Conservation (phyloP, 805 yeast genomes). For the Wickerhamiella azymoides region DNA sequence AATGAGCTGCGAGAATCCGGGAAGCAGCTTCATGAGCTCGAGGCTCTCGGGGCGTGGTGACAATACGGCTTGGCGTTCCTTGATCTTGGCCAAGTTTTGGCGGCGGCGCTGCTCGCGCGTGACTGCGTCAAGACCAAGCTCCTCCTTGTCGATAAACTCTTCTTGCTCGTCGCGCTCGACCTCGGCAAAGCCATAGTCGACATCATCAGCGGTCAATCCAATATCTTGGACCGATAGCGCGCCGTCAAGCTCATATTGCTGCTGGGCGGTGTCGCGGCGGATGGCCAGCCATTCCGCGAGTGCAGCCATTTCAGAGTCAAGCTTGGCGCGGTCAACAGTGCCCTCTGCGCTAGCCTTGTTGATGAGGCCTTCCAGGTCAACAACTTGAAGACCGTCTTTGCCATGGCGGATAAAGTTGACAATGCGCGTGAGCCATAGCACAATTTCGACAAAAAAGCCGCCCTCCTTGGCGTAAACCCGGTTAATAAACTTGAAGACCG, state of each 20-base stretch:
- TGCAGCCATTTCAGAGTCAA: conserved; percentile 30
- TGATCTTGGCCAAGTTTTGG: conserved; percentile 12
- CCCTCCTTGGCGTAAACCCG: conserved; percentile 70
- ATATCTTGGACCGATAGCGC: conserved; percentile 34
- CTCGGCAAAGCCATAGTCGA: conserved; percentile 37
- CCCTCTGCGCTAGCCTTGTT: conserved; percentile 9
- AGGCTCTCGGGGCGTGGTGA: conserved; percentile 20
- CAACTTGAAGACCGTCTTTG: conserved; percentile 28
- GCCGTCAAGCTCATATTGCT: conserved; percentile 13
- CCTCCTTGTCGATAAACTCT: conserved; percentile 25
- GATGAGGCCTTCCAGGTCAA: conserved; percentile 34
- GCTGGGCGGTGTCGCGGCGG: conserved; percentile 18
- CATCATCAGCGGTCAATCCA: conserved; percentile 26
- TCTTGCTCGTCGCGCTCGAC: conserved; percentile 34
- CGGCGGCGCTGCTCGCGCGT: conserved; percentile 22
- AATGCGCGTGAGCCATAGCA: conserved; percentile 60
- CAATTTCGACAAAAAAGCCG: conserved; percentile 55
- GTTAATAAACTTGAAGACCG: conserved; percentile 63
- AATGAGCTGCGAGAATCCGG: conserved; percentile 12
- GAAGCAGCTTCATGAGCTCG: conserved; percentile 22
- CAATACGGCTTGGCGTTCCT: conserved; percentile 14
- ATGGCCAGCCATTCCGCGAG: conserved; percentile 24
- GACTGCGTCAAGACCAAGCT: conserved; percentile 20
- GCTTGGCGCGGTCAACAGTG: conserved; percentile 24
- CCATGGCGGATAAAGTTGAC: conserved; percentile 51